Base-by-base conservation (phyloP, 2,329 filamentous ascomycete species). In the Aaosphaeria arxii region DNA sequence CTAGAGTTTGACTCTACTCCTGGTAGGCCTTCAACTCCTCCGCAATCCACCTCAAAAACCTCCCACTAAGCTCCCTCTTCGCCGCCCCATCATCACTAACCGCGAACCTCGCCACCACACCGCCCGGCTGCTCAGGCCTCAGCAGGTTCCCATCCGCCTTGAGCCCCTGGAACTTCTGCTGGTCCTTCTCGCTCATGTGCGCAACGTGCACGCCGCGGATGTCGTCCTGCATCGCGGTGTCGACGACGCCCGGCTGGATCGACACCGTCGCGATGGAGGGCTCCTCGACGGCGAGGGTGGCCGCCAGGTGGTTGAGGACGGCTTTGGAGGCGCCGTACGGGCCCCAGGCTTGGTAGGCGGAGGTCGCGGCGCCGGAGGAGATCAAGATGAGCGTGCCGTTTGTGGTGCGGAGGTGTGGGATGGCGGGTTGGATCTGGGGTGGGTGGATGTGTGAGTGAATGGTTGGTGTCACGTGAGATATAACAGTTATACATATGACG, bases 181-280 rank as follows among this genome's bases (percentile, higher is more conserved):
- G 75, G 56, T 85, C 80, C 45, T 77, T 76, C 17, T 72, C 71
- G 55, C 82, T 79, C 79, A 89, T 83, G 11, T 71, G 72, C 30
- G 73, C 76, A 6, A 79, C 76, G 67, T 94, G 87, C 49, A 84
- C 80, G 42, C 91, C 85, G 44, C 94, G 78, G 48, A 99, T 81
- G 48, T 87, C 81, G n/a, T 79, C 79, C 68, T 96, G 91, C 91
- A 96, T 96, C 44, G 86, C 86, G 0, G 91, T 96, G 63, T 96
- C 88, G 6, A 95, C 87, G 41, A 88, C 83, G 2, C 91, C 91
- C 0, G 91, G 91, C 4, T 85, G 78, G 32, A 96, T 75, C 0
- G 88, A 78, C 0, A 96, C 72, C 9, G 83, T 85, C 0, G 82
- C 88, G 40, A 96, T 83, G 11, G 85, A 77, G 1, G 86, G 84